Evolutionary conservation across 1,284 basidiomycete species (phyloP), one percentile per base, ranked within the genome.

Genomic region (Marasmius sp.): DNA sequence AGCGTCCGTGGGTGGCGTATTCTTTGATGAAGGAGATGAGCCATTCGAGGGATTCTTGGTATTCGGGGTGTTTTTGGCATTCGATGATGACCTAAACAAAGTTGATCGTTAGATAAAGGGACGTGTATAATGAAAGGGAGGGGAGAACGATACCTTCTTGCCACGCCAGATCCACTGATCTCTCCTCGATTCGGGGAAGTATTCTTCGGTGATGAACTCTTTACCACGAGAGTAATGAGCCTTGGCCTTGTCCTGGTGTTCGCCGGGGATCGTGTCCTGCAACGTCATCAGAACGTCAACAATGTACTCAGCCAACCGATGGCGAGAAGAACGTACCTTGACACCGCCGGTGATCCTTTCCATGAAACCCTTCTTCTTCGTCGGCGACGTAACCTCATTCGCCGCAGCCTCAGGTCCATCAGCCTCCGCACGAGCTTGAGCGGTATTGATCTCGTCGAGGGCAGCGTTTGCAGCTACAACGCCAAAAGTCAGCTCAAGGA

Each of bases 71-170:
- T 72, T 91, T 88, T 79, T 98, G 96, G 76, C 93, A 95, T 76
- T 98, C 96, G 62, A 95, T 83, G 64, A 97, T 85, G 47, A 94
- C 92, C 89, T 93, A n/a, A n/a, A n/a, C n/a, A n/a, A n/a, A n/a
- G n/a, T n/a, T n/a, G n/a, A n/a, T n/a, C n/a, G n/a, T n/a, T n/a
- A n/a, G n/a, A n/a, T n/a, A n/a, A n/a, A n/a, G n/a, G n/a, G n/a
- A n/a, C n/a, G n/a, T n/a, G n/a, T n/a, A n/a, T n/a, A n/a, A n/a
- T n/a, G n/a, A n/a, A n/a, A 41, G 47, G 22, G 41, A 3, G 53
- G 6, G 39, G 37, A 45, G 34, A 18, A 65, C 69, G 9, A n/a
- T 12, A 83, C 86, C 83, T 92, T 94, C 80, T 93, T 93, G 37
- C 84, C 80, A 11, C 92, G 84, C 76, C 85, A 93, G 70, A 93